phyloP scores from a whole-genome alignment of 2,329 filamentous ascomycete genomes.

The Sporothrix schenckii region DNA sequence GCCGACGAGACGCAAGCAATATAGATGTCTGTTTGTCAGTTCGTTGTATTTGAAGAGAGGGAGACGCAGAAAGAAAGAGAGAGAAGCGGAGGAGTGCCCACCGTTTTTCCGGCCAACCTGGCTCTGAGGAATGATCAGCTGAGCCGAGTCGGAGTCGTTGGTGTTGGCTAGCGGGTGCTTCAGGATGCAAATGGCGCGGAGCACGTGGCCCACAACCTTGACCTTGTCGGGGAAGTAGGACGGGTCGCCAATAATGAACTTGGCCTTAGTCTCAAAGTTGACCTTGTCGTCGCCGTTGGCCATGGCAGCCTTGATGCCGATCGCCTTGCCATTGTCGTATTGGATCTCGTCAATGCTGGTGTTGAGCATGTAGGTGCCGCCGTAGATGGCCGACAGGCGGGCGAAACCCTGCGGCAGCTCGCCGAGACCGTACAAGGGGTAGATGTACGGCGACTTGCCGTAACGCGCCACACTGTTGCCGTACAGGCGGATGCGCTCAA shows the following conservation, averaged over 20 bases:
- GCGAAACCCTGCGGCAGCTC: constrained; percentile 98
- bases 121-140: constrained; percentile 96
- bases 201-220: constrained; percentile 81
- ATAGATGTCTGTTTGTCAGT: constrained; percentile 74
- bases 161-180: constrained; percentile 94
- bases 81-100: constrained; percentile 48
- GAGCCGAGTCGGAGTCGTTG: constrained; percentile 82
- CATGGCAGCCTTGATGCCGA: constrained; percentile 97
- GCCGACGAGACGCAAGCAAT: constrained; percentile 92
- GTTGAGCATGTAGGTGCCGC: constrained; percentile 99
- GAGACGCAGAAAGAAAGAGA: not conserved
- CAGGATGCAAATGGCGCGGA: constrained; percentile 96
- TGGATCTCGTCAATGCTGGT: constrained; percentile 87
- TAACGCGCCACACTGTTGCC: constrained; percentile 97
- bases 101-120: constrained; percentile 96
- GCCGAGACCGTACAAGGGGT: constrained; percentile 94
- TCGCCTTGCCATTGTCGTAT: constrained; percentile 83
- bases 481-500: constrained; percentile 92
- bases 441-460: constrained; percentile 99
- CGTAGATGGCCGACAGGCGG: constrained; percentile 95
- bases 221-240: constrained; percentile 94
- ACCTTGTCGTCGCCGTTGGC: constrained; percentile 79
- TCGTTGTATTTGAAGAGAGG: not conserved
- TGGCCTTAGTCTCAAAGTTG: constrained; percentile 94
- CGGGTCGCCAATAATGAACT: constrained; percentile 93